Base-by-base conservation (phyloP, 2,329 filamentous ascomycete species). In the Cladophialophora bantiana region DNA sequence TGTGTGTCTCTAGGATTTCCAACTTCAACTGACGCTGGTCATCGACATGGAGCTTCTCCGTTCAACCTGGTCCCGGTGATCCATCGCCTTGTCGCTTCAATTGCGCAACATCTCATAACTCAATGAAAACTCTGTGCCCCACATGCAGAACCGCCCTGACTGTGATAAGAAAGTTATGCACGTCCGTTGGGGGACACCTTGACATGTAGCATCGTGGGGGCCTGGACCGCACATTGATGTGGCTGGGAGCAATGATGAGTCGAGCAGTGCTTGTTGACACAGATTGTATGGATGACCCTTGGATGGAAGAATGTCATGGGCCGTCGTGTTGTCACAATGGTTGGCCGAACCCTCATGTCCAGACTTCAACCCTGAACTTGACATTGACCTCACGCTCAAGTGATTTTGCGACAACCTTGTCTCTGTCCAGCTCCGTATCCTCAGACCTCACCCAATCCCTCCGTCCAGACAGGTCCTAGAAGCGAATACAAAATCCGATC, bases 401-500 rank as follows among this genome's bases (percentile, higher is more conserved):
- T 6, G 6, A 48, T 48, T 20, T 48, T 31, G 18, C 12, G 45
- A 31, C 45, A 50, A 50, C 45, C 18, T 12, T 15, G 20, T 50
- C 20, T 50, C 20, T 50, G 45, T 26, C 45, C 45, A 50, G 45
- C 9, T 50, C 18, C 45, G 26, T 26, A 50, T 50, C 10, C 45
- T 50, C 45, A 26, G 18, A 50, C 7, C 4, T 18, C 45, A 50
- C 26, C 18, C 45, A 31, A 50, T 26, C 20, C 13, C 20, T 12
- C 18, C 31, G 13, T 4, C 34, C 38, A 20, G 34, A 20, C 58
- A 12, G 13, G 36, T 12, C 15, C 48, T 38, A n/a, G 42, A 62
- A 45, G 26, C 60, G 35, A n/a, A 56, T 54, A 34, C 18, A n/a
- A 56, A 45, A 50, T 45, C 52, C 35, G 4, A 34, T 18, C 13